These are phyloP conservation scores for Musa schizocarpa DNA, from an alignment of 176 grass and related monocot genomes.

Conservation along the genomic window DNA sequence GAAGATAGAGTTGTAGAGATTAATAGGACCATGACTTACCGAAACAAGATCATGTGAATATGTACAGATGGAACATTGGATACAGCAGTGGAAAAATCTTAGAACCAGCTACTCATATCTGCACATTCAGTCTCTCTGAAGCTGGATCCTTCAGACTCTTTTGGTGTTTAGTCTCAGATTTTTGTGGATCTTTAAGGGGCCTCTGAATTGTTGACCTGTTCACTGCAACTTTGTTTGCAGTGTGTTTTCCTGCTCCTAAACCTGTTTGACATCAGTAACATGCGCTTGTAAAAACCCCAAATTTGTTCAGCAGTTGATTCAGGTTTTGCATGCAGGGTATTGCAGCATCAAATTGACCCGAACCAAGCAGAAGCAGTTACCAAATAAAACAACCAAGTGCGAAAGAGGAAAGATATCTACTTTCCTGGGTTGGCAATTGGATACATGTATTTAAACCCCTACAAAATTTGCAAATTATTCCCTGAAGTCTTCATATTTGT, in stretches of 20 bases:
- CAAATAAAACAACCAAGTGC: not conserved
- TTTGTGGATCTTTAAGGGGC: constrained; percentile 6
- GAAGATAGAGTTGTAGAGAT: not conserved
- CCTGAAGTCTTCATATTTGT: too few species aligned
- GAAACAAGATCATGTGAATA: constrained; percentile 1
- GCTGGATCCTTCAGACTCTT: constrained; percentile 16
- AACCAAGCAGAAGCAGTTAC: not conserved
- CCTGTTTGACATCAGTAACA: constrained; percentile 18
- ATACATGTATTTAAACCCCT: too few species aligned
- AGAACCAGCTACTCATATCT: constrained; percentile 18
- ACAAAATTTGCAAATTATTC: too few species aligned
- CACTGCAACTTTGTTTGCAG: constrained; percentile 6
- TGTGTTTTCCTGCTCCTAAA: constrained; percentile 20
- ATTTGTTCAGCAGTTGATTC: not conserved
- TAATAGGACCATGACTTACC: not conserved
- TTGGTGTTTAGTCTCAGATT: constrained; percentile 15
- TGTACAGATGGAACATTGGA: constrained; percentile 8
- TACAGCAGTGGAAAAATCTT: not conserved
- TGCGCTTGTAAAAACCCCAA: not conserved
- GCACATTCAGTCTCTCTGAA: constrained; percentile 26
- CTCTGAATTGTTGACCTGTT: constrained; percentile 16
- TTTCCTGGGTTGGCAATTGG: too few species aligned
- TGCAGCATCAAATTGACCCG: not conserved
- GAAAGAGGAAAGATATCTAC: too few species aligned
- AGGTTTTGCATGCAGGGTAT: not conserved